Conservation (phyloP, 108 stramenopile species). For the Nitzschia sp. region DNA sequence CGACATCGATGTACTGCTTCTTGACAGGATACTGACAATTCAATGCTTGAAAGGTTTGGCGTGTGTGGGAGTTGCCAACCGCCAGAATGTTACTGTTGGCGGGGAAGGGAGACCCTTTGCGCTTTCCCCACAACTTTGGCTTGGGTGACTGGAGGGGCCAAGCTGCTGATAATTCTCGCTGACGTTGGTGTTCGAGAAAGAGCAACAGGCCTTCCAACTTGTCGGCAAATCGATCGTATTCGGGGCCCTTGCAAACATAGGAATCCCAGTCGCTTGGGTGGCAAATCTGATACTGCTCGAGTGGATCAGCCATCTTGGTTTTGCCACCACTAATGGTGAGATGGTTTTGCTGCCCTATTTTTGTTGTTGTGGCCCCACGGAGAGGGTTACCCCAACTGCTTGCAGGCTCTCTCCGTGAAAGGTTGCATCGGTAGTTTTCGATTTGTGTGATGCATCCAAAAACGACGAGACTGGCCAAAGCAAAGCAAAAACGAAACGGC, state of each 20-base stretch:
- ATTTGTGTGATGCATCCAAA: no score
- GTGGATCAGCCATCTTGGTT: no score
- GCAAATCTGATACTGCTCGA: slow-evolving; percentile 7
- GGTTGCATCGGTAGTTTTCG: no score
- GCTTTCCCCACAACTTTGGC: slow-evolving; percentile 9
- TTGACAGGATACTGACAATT: slow-evolving; percentile 11
- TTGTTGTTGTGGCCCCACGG: no score
- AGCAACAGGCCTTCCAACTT: slow-evolving; percentile 6
- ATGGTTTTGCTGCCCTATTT: no score
- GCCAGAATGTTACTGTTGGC: slow-evolving; percentile 18
- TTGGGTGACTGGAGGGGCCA: background rate
- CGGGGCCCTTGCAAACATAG: slow-evolving; percentile 6
- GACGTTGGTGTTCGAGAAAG: background rate
- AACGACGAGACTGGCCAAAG: no score
- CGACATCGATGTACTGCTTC: slow-evolving; percentile 7
- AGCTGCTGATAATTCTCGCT: background rate
- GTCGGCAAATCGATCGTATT: slow-evolving; percentile 9
- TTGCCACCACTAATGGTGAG: no score
- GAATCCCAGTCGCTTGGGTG: slow-evolving; percentile 5
- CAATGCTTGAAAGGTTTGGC: slow-evolving; percentile 7
- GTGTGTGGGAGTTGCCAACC: slow-evolving; percentile 21
- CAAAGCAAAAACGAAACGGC: no score
- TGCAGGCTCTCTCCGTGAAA: no score
- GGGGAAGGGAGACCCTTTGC: slow-evolving; percentile 9
- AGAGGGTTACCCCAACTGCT: no score